Evolutionary conservation across 352 stramenopile genomes (phyloP), one percentile per base, ranked within the genome.

Genomic region (Thalassiosira hispida): DNA sequence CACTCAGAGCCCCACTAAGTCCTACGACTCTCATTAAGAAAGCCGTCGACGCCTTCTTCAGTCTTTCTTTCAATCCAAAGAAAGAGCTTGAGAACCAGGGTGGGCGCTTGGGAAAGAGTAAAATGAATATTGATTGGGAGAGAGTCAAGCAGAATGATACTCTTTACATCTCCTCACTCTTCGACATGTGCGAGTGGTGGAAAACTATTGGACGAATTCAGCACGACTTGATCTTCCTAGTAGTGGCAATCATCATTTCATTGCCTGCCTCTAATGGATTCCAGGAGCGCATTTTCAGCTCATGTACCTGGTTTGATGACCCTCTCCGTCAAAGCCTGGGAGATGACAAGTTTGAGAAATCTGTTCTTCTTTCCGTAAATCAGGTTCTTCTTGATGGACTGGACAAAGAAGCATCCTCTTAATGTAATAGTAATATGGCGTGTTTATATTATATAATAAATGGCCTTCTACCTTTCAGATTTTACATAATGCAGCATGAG

Each of bases 121-220:
- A 46, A 14, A 9, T 63, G 4, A 23, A 3, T 12, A 69, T 69
- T n/a, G 46, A 69, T 20, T 69, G 35, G 25, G 27, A 55, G 1
- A 69, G 40, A 49, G 40, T 49, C 6, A 49, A 63, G 23, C 2
- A 16, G 1, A 6, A 63, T 33, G 20, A 69, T n/a, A 42, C 46
- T 33, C 60, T 69, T 61, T 55, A 69, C 29, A 57, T 63, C 7
- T 55, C 60, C 3, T 42, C 20, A 20, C 12, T 42, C 5, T 69
- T 69, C 63, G 60, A 69, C 27, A 4, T 69, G 3, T 22, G n/a
- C 3, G 60, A 55, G 23, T 69, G 60, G 60, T 69, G 60, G 60
- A 55, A 2, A 16, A 2, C 6, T 33, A 4, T 60, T 42, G 38
- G 38, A 5, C n/a, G 44, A 16, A 69, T 46, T 20, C 16, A 55